These are phyloP conservation scores for Ambrosiella beaveri DNA, from an alignment of 2,329 filamentous ascomycete genomes.

Conservation along the genomic window DNA sequence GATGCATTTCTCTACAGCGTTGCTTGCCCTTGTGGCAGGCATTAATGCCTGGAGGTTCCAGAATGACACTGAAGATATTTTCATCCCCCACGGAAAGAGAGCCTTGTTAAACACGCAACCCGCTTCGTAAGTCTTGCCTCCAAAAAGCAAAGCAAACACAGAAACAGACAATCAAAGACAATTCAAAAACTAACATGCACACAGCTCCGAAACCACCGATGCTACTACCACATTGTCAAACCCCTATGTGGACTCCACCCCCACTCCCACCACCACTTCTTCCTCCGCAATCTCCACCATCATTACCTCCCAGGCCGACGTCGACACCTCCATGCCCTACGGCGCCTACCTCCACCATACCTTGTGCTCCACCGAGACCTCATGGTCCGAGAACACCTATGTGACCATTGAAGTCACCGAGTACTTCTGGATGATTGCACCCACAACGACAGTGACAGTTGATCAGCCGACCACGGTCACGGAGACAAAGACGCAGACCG, in stretches of 20 bases:
- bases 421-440: conserved; percentile 13
- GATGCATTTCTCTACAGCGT: too few species aligned
- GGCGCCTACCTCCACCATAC: conserved; percentile 8
- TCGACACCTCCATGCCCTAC: neutral
- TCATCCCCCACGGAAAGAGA: too few species aligned
- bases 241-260: neutral
- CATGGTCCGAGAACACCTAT: neutral
- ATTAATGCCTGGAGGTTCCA: too few species aligned
- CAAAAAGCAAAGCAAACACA: too few species aligned
- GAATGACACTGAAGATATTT: too few species aligned
- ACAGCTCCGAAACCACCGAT: too few species aligned
- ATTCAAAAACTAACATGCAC: too few species aligned
- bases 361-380: neutral
- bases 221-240: too few species aligned
- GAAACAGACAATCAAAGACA: too few species aligned
- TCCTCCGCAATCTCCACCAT: neutral
- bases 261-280: neutral
- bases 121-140: too few species aligned
- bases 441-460: conserved; percentile 12
- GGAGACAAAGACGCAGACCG: conserved; percentile 9
- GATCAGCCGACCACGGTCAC: conserved; percentile 14
- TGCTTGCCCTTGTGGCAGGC: too few species aligned
- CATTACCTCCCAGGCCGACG: neutral
- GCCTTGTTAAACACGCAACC: too few species aligned
- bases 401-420: conserved; percentile 14